These are phyloP conservation scores for Phytophthora foliorum DNA, from an alignment of 352 stramenopile genomes.

Conservation along the genomic window DNA sequence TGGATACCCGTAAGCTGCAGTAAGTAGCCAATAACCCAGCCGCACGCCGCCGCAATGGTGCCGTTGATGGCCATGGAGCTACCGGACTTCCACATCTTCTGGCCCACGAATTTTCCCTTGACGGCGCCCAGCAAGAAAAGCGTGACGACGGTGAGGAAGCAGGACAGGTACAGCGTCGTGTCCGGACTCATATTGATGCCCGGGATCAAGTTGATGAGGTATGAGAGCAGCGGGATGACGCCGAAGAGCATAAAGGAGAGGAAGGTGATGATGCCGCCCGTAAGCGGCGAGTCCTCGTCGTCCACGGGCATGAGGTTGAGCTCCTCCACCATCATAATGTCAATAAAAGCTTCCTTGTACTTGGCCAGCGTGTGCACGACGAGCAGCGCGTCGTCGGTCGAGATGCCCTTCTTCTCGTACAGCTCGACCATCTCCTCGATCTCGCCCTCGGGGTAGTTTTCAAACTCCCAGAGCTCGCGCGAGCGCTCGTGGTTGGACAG, in stretches of 20 bases:
- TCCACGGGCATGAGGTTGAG: slow-evolving; percentile 95
- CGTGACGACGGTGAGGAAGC: slow-evolving; percentile 93
- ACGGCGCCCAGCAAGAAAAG: slow-evolving; percentile 95
- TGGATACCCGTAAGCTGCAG: slow-evolving; percentile 85
- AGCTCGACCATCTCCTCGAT: slow-evolving; percentile 98
- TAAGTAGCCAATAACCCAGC: slow-evolving; percentile 87
- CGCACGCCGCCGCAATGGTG: slow-evolving; percentile 71
- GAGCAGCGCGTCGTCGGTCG: slow-evolving; percentile 88
- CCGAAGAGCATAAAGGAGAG: slow-evolving; percentile 93
- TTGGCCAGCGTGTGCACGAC: slow-evolving; percentile 96
- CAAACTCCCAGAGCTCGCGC: slow-evolving; percentile 95
- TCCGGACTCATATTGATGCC: slow-evolving; percentile 66
- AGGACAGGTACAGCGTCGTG: slow-evolving; percentile 93
- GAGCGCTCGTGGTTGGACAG: slow-evolving; percentile 94
- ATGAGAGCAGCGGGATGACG: slow-evolving; percentile 94
- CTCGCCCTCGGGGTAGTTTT: slow-evolving; percentile 97
- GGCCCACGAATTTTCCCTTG: slow-evolving; percentile 90
- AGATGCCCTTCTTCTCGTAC: slow-evolving; percentile 94
- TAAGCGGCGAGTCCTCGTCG: slow-evolving; percentile 91
- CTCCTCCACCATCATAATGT: slow-evolving; percentile 98
- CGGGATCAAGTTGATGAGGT: slow-evolving; percentile 90
- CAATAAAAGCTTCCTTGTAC: slow-evolving; percentile 98
- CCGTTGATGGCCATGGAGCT: slow-evolving; percentile 85
- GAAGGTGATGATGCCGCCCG: slow-evolving; percentile 91
- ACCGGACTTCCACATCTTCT: slow-evolving; percentile 77